phyloP scores from a whole-genome alignment of 768 basidiomycete species.

The Boletus huronensis region DNA sequence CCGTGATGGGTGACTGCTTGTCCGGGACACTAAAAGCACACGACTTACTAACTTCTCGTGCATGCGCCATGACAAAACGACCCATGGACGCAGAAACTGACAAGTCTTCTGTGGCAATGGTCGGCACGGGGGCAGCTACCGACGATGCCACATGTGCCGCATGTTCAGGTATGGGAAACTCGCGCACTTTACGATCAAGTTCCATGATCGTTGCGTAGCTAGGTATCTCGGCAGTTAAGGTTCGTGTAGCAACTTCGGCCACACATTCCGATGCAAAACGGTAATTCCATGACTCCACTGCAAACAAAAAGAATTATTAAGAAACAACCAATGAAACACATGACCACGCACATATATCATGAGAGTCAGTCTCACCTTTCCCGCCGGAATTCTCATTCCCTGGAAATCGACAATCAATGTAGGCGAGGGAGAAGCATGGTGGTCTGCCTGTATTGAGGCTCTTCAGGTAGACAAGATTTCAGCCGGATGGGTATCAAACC shows the following conservation, averaged over 20 bases:
- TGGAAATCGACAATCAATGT: constrained; percentile 66
- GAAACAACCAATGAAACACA: not conserved
- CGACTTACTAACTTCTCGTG: constrained; percentile 36
- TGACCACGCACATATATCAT: constrained; percentile 25
- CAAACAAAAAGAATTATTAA: not conserved
- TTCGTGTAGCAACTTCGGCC: constrained; percentile 57
- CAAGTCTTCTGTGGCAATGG: constrained; percentile 12
- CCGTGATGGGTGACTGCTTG: constrained; percentile 2
- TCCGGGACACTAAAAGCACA: not conserved
- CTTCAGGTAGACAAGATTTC: constrained; percentile 34
- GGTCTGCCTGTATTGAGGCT: constrained; percentile 69
- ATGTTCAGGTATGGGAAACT: constrained; percentile 54
- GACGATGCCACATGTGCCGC: constrained; percentile 39
- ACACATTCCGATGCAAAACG: constrained; percentile 65
- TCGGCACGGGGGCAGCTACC: constrained; percentile 20
- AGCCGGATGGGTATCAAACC: constrained; percentile 3
- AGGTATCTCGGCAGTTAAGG: constrained; percentile 61
- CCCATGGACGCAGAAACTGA: constrained; percentile 34
- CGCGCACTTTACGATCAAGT: constrained; percentile 63
- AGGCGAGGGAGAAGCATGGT: constrained; percentile 61
- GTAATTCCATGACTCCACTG: constrained; percentile 60
- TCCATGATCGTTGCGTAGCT: constrained; percentile 64
- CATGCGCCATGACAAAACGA: constrained; percentile 36
- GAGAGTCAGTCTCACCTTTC: constrained; percentile 20
- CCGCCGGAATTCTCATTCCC: constrained; percentile 16